Base-by-base conservation (phyloP, 2,329 filamentous ascomycete genomes). In the Cytospora schulzeri region DNA sequence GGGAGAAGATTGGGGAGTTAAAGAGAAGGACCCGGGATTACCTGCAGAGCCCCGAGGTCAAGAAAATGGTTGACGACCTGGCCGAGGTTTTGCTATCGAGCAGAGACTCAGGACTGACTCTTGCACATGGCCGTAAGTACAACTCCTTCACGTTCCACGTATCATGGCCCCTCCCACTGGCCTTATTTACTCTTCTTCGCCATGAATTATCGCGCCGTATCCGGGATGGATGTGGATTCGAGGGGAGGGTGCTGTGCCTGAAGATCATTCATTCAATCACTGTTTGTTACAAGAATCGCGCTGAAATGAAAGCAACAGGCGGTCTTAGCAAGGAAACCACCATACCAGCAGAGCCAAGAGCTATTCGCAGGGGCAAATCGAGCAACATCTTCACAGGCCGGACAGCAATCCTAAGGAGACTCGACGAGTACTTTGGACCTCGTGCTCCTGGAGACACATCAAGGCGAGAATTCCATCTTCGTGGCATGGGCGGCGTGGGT, bases 401-500 rank as follows among this genome's bases (percentile, higher is more conserved):
- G 41, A 31, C 67, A 11, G 66, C 68, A 0, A 69, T 74, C 5
- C 45, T 76, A 2, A 7, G 58, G 1, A 70, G 28, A 9, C 67
- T 76, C 0, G 66, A 69, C 9, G 17, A 52, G 4, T 63, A 66
- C 38, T 70, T 71, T 31, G 55, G 22, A 2, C 64, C 33, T 7
- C 60, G 68, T 1, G 38, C 64, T 8, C 35, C 65, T 2, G 62
- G 57, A 0, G 45, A 61, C 4, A 31, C 48, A 1, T 62, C 66
- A 0, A 38, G 70, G 14, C 62, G 69, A 8, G 67, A 73, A 12
- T 71, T 71, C 22, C 57, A 73, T 15, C 62, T 75, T 1, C 63
- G 71, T 29, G 75, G 74, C 0, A 70, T 75, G 66, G 69, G 70
- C 3, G 74, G 75, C 4, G 68, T 70, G 0, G 73, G 75, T 0